phyloP scores from a whole-genome alignment of 2,329 filamentous ascomycete species.

The Epichloe hybrida region DNA sequence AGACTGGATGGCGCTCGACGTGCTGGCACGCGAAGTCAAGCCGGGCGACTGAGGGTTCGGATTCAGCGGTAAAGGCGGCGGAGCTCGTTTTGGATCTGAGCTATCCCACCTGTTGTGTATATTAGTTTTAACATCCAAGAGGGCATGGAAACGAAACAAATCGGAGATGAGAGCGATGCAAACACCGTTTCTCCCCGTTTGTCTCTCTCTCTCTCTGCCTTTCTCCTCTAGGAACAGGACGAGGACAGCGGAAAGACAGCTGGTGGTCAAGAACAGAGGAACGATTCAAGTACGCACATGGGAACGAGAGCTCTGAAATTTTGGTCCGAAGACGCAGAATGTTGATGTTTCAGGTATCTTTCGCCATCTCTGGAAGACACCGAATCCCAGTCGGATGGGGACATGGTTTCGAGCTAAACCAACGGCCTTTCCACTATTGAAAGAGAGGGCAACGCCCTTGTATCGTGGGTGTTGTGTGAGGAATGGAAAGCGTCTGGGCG shows the following conservation, averaged over 20 bases:
- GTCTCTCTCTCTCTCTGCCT: not conserved
- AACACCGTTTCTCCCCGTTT: not conserved
- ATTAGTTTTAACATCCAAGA: conserved; percentile 8
- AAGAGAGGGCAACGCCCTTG: not conserved
- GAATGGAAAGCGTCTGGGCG: conserved; percentile 15
- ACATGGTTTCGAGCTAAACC: conserved; percentile 13
- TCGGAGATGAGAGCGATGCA: not conserved
- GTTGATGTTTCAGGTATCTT: conserved; percentile 57
- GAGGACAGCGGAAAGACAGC: not conserved
- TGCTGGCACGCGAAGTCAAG: conserved; percentile 47
- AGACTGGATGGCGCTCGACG: conserved; percentile 75
- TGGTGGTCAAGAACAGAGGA: conserved; percentile 6
- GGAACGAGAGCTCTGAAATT: conserved; percentile 53
- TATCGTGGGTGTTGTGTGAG: conserved; percentile 11
- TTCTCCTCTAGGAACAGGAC: no score
- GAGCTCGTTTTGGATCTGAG: conserved; percentile 87
- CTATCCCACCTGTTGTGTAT: conserved; percentile 71
- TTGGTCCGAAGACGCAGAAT: conserved; percentile 58
- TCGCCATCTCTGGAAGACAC: conserved; percentile 20
- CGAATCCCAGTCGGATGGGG: conserved; percentile 19
- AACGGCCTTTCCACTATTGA: not conserved
- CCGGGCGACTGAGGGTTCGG: conserved; percentile 75
- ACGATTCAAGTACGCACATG: conserved; percentile 47
- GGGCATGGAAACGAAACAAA: not conserved
- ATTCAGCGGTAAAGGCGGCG: conserved; percentile 82